phyloP scores from a whole-genome alignment of 495 filamentous ascomycete species.

The Apiosordaria backusii region DNA sequence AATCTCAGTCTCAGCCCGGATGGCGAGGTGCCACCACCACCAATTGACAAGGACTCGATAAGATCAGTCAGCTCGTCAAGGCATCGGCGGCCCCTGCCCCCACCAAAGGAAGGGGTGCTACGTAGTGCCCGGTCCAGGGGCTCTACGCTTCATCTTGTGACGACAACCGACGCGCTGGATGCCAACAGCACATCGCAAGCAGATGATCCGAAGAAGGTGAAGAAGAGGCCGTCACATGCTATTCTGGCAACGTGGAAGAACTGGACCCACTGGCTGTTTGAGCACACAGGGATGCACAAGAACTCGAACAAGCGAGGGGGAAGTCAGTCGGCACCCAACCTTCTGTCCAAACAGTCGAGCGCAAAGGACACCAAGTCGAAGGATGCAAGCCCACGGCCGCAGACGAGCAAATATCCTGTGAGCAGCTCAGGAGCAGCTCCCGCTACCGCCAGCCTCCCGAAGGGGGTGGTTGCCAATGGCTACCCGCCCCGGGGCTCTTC shows the following conservation, averaged over 20 bases:
- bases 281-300: constrained; percentile 44
- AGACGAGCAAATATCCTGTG: constrained; percentile 51
- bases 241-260: constrained; percentile 72
- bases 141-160: constrained; percentile 77
- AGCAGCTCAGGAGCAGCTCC: constrained; percentile 21
- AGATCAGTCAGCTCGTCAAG: constrained; percentile 67
- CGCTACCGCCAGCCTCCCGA: constrained; percentile 33
- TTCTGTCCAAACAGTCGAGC: constrained; percentile 38
- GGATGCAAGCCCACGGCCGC: constrained; percentile 49
- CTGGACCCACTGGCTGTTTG: constrained; percentile 53
- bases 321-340: constrained; percentile 54
- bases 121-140: constrained; percentile 62
- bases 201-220: constrained; percentile 38
- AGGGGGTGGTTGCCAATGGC: constrained; percentile 38
- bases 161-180: constrained; percentile 49
- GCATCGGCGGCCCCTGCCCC: constrained; percentile 67
- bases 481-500: constrained; percentile 18
- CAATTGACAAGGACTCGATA: constrained; percentile 74
- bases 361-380: constrained; percentile 46
- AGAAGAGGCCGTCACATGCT: constrained; percentile 47
- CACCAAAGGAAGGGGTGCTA: constrained; percentile 72
- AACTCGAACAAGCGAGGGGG: constrained; percentile 39
- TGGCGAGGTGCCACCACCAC: constrained; percentile 54
- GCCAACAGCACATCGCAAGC: constrained; percentile 26
- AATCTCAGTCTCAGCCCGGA: constrained; percentile 35